Evolutionary conservation across 371 early-diverging fungal species (phyloP).

Genomic region (Mortierella sp.): DNA sequence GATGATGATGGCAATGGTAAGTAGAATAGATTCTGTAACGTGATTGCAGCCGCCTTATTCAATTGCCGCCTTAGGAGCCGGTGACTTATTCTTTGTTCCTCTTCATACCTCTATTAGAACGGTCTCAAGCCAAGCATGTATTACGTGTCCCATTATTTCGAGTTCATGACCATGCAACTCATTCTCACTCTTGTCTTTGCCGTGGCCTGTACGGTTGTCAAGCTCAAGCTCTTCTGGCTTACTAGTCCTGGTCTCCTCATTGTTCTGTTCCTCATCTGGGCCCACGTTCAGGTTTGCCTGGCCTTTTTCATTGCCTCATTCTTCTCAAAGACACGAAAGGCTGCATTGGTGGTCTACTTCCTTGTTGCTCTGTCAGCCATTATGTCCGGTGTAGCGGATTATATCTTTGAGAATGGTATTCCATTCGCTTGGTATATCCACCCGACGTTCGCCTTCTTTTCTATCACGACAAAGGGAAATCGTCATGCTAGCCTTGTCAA

Average conservation of each 20-base stretch:
- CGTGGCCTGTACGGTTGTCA: conserved; percentile 56
- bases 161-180: conserved; percentile 70
- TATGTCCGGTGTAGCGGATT: conserved; percentile 31
- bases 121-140: conserved; percentile 68
- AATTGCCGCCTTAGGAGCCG: neutral
- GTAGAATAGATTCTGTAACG: neutral
- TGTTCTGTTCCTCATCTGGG: conserved; percentile 72
- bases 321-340: conserved; percentile 62
- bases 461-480: conserved; percentile 16
- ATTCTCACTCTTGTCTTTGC: conserved; percentile 66
- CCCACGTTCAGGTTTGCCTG: conserved; percentile 63
- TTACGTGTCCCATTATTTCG: conserved; percentile 69
- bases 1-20: conserved; percentile 78
- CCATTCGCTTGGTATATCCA: conserved; percentile 47
- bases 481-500: conserved; percentile 47
- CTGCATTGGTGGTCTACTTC: conserved; percentile 66
- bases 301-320: conserved; percentile 67
- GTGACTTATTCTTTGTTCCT: too few relatives aligned
- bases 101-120: conserved; percentile 53
- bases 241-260: conserved; percentile 64
- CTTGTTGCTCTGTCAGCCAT: conserved; percentile 62
- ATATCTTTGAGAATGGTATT: conserved; percentile 31
- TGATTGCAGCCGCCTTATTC: neutral
- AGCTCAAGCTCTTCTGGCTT: conserved; percentile 64
- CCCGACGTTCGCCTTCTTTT: conserved; percentile 40